These are phyloP conservation scores for Bipolaris zeicola DNA, from an alignment of 2,329 filamentous ascomycete species.

Conservation along the genomic window DNA sequence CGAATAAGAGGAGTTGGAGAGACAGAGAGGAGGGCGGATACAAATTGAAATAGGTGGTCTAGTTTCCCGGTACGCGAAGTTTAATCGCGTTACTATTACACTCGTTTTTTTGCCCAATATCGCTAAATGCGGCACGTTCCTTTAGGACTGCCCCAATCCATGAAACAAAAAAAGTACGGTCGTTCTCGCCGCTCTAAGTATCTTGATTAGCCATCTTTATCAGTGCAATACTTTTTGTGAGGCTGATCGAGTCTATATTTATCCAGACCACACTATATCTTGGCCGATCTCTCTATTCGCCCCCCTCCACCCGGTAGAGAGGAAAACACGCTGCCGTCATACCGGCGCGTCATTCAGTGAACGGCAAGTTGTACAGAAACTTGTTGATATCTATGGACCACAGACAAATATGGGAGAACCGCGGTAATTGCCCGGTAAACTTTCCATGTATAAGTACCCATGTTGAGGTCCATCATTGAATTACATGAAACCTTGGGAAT, in stretches of 20 bases:
- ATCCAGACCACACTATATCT: neutral
- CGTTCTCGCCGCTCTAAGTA: neutral
- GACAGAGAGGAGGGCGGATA: neutral
- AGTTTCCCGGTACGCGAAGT: neutral
- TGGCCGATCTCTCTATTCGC: neutral
- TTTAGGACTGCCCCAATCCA: neutral
- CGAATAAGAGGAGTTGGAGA: neutral
- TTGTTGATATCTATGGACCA: too few relatives aligned
- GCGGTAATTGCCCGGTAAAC: too few relatives aligned
- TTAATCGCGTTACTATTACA: neutral
- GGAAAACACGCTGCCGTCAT: neutral
- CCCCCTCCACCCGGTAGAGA: neutral
- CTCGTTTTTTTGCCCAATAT: conserved; percentile 1
- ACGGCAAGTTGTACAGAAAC: too few relatives aligned
- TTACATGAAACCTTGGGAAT: too few relatives aligned
- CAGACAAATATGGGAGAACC: too few relatives aligned
- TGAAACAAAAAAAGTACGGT: conserved; percentile 3
- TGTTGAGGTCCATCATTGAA: too few relatives aligned
- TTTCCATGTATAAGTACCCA: too few relatives aligned
- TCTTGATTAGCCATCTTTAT: neutral
- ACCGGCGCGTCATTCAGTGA: neutral
- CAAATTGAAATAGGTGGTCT: neutral
- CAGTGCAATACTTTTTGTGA: neutral
- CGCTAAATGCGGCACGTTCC: neutral
- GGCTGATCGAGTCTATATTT: neutral